Percentiles rank a stretch among this genome's conserved stretches.
Evolutionary conservation across 495 filamentous ascomycete genomes (phyloP).

Genomic region (Aspergillus nidulans): DNA sequence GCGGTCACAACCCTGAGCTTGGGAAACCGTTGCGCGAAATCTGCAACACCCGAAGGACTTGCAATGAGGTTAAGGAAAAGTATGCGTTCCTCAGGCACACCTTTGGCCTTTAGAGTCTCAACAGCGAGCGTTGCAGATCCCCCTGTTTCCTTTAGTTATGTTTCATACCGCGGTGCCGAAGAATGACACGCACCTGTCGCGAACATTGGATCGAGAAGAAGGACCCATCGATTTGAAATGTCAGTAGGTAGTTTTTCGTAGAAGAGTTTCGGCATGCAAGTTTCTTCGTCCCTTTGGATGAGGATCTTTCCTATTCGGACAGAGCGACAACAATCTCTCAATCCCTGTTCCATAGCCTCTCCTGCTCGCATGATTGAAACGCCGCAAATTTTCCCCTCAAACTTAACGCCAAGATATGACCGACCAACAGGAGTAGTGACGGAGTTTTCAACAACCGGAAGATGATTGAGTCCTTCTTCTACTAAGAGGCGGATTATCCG

Average conservation of each 20-base stretch:
- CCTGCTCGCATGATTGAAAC: slow-evolving; percentile 98
- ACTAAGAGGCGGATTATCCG: slow-evolving; percentile 97
- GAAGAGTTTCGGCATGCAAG: slow-evolving; percentile 82
- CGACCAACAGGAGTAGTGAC: slow-evolving; percentile 88
- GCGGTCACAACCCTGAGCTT: slow-evolving; percentile 91
- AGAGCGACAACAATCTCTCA: slow-evolving; percentile 92
- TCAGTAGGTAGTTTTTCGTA: slow-evolving; percentile 96
- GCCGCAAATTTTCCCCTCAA: slow-evolving; percentile 97
- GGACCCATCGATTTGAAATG: slow-evolving; percentile 86
- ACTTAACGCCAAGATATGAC: slow-evolving; percentile 85
- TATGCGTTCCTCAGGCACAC: slow-evolving; percentile 92
- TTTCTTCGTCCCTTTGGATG: slow-evolving; percentile 96
- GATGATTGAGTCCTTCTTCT: slow-evolving; percentile 95
- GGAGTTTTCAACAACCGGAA: slow-evolving; percentile 81
- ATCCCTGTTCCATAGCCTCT: slow-evolving; percentile 96
- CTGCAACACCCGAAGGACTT: slow-evolving; percentile 84
- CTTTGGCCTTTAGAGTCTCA: slow-evolving; percentile 79
- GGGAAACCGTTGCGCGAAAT: slow-evolving; percentile 89
- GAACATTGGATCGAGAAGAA: slow-evolving; percentile 98
- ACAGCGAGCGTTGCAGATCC: slow-evolving; percentile 96
- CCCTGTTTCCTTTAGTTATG: slow-evolving; percentile 45
- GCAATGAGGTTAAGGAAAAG: slow-evolving; percentile 95
- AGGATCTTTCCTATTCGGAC: slow-evolving; percentile 97
- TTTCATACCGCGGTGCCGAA: background rate
- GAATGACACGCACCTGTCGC: slow-evolving; percentile 69